Evolutionary conservation across 2,329 filamentous ascomycete species (phyloP).

Genomic region (Colletotrichum sp.): DNA sequence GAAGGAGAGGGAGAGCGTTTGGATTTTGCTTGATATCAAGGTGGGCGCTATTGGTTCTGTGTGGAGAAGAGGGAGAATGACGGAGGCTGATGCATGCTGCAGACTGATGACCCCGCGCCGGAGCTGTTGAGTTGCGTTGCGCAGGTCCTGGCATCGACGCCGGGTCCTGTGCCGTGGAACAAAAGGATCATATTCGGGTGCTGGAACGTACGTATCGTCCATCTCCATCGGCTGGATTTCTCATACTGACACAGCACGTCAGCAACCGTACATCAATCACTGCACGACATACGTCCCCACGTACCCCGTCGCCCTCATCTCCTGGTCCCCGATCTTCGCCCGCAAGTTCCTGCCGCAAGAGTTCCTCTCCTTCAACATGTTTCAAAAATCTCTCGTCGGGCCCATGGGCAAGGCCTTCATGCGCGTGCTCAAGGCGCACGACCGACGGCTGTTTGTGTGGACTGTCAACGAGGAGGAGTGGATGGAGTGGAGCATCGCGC

Average conservation of each 20-base stretch:
- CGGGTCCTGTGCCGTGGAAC: conserved; percentile 65
- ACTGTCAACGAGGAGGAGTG: conserved; percentile 80
- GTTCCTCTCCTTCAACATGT: conserved; percentile 79
- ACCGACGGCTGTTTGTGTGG: conserved; percentile 75
- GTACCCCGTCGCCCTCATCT: conserved; percentile 72
- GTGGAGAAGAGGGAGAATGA: fast-evolving
- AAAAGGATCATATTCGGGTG: conserved; percentile 78
- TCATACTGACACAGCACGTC: background rate
- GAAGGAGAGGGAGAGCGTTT: conserved; percentile 69
- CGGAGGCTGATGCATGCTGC: background rate
- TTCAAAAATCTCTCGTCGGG: conserved; percentile 71
- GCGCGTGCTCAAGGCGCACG: conserved; percentile 50
- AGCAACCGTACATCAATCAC: conserved; percentile 66
- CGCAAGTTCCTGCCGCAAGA: conserved; percentile 70
- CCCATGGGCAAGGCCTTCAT: conserved; percentile 72
- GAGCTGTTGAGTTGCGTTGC: conserved; percentile 74
- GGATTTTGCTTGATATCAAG: conserved; percentile 91
- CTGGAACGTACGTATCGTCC: conserved; percentile 68
- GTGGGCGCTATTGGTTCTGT: conserved; percentile 40
- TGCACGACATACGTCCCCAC: conserved; percentile 65
- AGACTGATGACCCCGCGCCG: conserved; percentile 73
- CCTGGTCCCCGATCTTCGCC: conserved; percentile 70
- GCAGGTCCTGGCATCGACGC: conserved; percentile 62
- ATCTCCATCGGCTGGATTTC: background rate
- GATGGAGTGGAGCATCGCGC: conserved; percentile 83